phyloP scores from a whole-genome alignment of 305 asterid genomes.

The Rubia balearica region DNA sequence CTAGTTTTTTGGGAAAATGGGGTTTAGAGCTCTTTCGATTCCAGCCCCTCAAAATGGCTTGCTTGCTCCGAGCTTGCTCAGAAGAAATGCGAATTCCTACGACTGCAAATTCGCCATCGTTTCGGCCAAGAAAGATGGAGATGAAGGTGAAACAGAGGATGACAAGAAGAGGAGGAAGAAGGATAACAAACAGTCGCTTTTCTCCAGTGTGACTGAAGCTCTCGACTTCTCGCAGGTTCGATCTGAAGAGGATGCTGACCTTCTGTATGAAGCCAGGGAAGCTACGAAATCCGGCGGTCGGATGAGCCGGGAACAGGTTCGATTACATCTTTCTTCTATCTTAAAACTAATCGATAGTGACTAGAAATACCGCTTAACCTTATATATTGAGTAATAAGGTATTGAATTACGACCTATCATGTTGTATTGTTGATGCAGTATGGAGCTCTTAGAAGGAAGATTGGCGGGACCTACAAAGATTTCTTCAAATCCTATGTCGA shows the following conservation, averaged over 20 bases:
- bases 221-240: slow-evolving; percentile 81
- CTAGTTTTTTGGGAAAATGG: slow-evolving; percentile 27
- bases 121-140: slow-evolving; percentile 43
- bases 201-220: slow-evolving; percentile 63
- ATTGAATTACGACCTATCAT: no score
- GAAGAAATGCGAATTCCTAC: slow-evolving; percentile 13
- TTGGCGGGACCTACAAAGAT: slow-evolving; percentile 94
- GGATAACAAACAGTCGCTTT: slow-evolving; percentile 27
- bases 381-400: no score
- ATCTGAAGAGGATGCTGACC: slow-evolving; percentile 66
- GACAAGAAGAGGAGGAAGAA: slow-evolving; percentile 29
- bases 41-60: slow-evolving; percentile 50
- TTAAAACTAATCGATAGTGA: no score
- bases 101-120: slow-evolving; percentile 20
- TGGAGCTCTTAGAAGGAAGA: slow-evolving; percentile 93
- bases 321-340: neutral
- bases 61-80: neutral
- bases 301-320: slow-evolving; percentile 79
- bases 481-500: slow-evolving; percentile 94
- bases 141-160: slow-evolving; percentile 18
- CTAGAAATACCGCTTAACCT: no score
- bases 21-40: slow-evolving; percentile 41
- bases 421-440: slow-evolving; percentile 32
- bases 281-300: slow-evolving; percentile 61
- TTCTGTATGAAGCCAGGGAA: slow-evolving; percentile 62